Conservation (phyloP, 805 yeast species). For the Starmerella riodocensis region DNA sequence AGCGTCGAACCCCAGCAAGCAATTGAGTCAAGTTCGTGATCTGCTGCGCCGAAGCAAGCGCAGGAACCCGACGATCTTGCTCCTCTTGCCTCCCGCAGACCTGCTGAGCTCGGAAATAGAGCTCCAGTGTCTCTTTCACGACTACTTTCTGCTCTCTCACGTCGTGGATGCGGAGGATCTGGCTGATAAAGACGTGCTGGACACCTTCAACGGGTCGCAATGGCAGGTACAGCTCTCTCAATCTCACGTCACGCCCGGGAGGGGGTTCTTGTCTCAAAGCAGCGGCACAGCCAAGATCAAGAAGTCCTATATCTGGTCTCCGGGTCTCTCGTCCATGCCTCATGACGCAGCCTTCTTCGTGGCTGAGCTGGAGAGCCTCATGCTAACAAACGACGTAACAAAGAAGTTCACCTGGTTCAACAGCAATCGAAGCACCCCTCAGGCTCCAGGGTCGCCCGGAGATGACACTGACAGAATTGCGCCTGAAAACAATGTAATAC, state of each 20-base stretch:
- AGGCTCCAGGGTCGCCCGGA: no score
- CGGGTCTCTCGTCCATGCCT: conserved; percentile 5
- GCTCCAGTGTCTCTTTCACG: conserved; percentile 13
- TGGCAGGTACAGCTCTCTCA: conserved; percentile 3
- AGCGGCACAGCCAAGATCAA: not conserved
- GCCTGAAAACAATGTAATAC: not conserved
- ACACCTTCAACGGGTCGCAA: conserved; percentile 6
- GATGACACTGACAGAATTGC: not conserved
- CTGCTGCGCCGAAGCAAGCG: not conserved
- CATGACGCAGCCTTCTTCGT: conserved; percentile 9
- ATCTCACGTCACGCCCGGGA: conserved; percentile 4
- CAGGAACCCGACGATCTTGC: conserved; percentile 5
- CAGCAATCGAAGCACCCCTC: conserved; percentile 3
- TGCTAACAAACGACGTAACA: conserved; percentile 1
- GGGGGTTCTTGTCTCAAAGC: conserved; percentile 3
- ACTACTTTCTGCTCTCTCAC: conserved; percentile 19
- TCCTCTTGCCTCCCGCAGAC: conserved; percentile 17
- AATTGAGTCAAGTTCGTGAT: conserved; percentile 7
- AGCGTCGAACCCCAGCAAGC: conserved; percentile 15
- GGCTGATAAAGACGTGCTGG: not conserved
- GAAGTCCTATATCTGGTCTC: conserved; percentile 8
- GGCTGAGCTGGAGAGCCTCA: conserved; percentile 4
- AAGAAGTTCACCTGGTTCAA: conserved; percentile 8
- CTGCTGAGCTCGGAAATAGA: conserved; percentile 2
- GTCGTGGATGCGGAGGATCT: conserved; percentile 2